A percentile compares a stretch with the other conserved stretches of the same genome.
Conservation (phyloP, 2,329 filamentous ascomycete genomes). For the Colletotrichum sp. region DNA sequence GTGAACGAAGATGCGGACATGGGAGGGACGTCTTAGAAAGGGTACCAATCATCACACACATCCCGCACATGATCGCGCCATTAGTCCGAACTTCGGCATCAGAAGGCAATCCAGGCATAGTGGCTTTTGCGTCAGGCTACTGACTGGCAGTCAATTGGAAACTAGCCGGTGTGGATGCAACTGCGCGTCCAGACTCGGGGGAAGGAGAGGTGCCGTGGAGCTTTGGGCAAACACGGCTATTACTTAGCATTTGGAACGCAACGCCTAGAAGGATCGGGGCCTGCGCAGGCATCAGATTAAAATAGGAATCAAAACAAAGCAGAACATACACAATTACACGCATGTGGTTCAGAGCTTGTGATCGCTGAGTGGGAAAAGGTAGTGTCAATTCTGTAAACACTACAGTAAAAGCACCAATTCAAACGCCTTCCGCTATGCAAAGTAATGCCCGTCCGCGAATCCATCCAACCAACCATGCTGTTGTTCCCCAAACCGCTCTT, state of each 20-base stretch:
- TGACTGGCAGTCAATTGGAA: not conserved
- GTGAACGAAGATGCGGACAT: conserved; percentile 61
- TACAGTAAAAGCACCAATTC: not conserved
- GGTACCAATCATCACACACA: not conserved
- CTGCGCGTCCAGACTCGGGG: not conserved
- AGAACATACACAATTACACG: not conserved
- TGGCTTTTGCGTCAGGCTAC: not conserved
- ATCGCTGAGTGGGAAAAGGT: not conserved
- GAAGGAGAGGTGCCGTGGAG: not conserved
- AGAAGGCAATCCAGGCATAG: not conserved
- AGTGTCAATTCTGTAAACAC: not conserved
- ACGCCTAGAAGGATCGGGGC: not conserved
- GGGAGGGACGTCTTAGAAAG: conserved; percentile 17
- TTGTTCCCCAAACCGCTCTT: not conserved
- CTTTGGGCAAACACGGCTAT: not conserved
- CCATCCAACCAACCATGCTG: not conserved
- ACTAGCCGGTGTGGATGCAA: not conserved
- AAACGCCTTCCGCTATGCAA: conserved; percentile 23
- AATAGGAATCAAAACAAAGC: not conserved
- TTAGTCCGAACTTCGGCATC: not conserved
- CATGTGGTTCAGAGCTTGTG: not conserved
- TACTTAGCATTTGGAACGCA: not conserved
- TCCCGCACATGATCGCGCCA: not conserved
- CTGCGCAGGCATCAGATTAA: not conserved
- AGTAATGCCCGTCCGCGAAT: not conserved